phyloP scores from a whole-genome alignment of 2,329 filamentous ascomycete species.

The Karstenula rhodostoma region DNA sequence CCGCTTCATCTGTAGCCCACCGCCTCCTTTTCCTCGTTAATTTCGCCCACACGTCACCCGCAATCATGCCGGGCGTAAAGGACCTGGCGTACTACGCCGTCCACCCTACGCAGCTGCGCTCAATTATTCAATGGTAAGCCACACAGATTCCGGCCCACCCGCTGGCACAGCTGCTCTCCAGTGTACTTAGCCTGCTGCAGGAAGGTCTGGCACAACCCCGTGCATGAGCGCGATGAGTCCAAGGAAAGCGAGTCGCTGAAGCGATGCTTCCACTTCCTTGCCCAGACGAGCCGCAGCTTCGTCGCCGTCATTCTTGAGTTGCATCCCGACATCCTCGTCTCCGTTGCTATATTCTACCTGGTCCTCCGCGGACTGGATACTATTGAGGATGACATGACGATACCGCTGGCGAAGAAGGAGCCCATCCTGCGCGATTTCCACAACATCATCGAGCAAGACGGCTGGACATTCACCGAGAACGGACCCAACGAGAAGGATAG shows the following conservation, averaged over 20 bases:
- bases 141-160: background rate
- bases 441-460: slow-evolving; percentile 78
- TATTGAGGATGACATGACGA: slow-evolving; percentile 98
- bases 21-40: background rate
- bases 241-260: slow-evolving; percentile 78
- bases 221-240: slow-evolving; percentile 79
- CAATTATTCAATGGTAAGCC: slow-evolving; percentile 86
- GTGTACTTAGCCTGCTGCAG: slow-evolving; percentile 56
- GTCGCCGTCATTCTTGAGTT: slow-evolving; percentile 92
- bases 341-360: slow-evolving; percentile 91
- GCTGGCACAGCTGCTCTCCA: slow-evolving; percentile 10
- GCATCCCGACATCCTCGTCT: slow-evolving; percentile 90
- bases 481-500: slow-evolving; percentile 93
- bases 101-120: slow-evolving; percentile 79
- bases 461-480: slow-evolving; percentile 89
- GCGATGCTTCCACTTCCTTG: slow-evolving; percentile 85
- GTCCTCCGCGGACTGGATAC: slow-evolving; percentile 92
- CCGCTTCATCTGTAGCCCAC: too few species aligned
- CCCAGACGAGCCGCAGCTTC: slow-evolving; percentile 92
- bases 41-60: slow-evolving; percentile 11
- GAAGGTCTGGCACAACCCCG: slow-evolving; percentile 96
- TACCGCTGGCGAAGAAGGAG: slow-evolving; percentile 81
- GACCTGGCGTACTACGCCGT: slow-evolving; percentile 74
- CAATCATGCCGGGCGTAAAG: slow-evolving; percentile 49
- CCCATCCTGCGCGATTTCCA: slow-evolving; percentile 86